Evolutionary conservation across 805 yeast species (phyloP), one percentile per base, ranked within the genome.

Genomic region (Candida sonorensis): DNA sequence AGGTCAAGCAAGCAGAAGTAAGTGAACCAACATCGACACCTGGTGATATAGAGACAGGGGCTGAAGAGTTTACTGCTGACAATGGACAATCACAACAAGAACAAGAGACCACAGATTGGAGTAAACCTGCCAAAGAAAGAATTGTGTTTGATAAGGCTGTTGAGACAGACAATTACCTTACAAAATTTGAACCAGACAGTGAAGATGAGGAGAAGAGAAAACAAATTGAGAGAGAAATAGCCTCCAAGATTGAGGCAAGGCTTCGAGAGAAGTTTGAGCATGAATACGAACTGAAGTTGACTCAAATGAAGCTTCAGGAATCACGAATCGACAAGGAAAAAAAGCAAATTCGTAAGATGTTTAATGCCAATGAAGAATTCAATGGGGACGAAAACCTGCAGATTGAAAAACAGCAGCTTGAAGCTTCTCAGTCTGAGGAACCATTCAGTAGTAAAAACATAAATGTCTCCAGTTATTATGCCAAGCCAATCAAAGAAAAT

Each of bases 381-480:
- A 18, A 18, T 18, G 6, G 20, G 9, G 9, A 9, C 6, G 20
- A 9, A 18, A 18, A 18, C 20, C 20, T n/a, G n/a, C n/a, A n/a
- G n/a, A n/a, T n/a, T n/a, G n/a, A n/a, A n/a, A n/a, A n/a, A n/a
- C n/a, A n/a, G n/a, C n/a, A n/a, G n/a, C n/a, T n/a, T n/a, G n/a
- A n/a, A n/a, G n/a, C n/a, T n/a, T n/a, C n/a, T n/a, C n/a, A n/a
- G n/a, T n/a, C n/a, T n/a, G n/a, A n/a, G n/a, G n/a, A 34, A 43
- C 25, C 9, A 18, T 31, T 51, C 20, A 45, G 45, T 23, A 46
- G 57, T 21, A 42, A 38, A 6, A 48, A 58, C 20, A 41, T 44
- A 6, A 50, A 57, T 21, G 55, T 45, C 17, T 37, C 44, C 23
- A 53, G 57, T 34, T 35, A 50, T 2, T 38, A 57, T 11, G 51